A percentile compares a stretch with the other conserved stretches of the same genome.
These are phyloP conservation scores for Viola pubescens DNA, from an alignment of 441 rosid genomes.

Conservation along the genomic window DNA sequence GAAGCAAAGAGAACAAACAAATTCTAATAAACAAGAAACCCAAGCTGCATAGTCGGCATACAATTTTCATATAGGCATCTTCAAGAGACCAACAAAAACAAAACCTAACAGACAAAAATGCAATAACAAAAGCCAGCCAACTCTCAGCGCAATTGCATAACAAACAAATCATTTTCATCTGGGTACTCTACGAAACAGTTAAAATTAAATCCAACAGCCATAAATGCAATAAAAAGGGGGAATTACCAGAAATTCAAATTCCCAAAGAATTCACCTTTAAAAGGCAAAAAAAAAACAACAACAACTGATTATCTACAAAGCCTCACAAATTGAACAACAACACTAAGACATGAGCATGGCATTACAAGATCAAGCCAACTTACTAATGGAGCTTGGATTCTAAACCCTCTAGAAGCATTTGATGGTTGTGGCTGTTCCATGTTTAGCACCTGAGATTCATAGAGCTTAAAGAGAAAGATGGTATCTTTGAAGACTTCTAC, in stretches of 20 bases:
- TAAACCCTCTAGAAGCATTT: constrained; percentile 48
- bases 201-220: constrained; percentile 13
- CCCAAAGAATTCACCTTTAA: constrained; percentile 17
- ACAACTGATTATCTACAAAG: constrained; percentile 11
- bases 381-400: constrained; percentile 87
- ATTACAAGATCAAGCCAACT: constrained; percentile 22
- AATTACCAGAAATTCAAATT: constrained; percentile 5
- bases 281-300: constrained; percentile 2
- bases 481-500: neutral
- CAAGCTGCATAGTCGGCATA: neutral
- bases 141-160: constrained; percentile 1
- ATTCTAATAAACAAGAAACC: neutral
- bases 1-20: neutral
- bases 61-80: neutral
- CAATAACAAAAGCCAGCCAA: neutral
- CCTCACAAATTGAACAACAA: constrained; percentile 4
- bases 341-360: constrained; percentile 1
- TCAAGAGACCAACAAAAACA: neutral
- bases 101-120: neutral
- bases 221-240: constrained; percentile 2
- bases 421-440: constrained; percentile 64
- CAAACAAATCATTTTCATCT: constrained; percentile 8
- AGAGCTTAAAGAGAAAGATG: constrained; percentile 12
- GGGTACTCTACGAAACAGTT: constrained; percentile 15
- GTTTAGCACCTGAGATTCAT: constrained; percentile 34